Evolutionary conservation across 2,329 filamentous ascomycete genomes (phyloP), one percentile per base, ranked within the genome.

Genomic region (Aspergillus fumigatus): DNA sequence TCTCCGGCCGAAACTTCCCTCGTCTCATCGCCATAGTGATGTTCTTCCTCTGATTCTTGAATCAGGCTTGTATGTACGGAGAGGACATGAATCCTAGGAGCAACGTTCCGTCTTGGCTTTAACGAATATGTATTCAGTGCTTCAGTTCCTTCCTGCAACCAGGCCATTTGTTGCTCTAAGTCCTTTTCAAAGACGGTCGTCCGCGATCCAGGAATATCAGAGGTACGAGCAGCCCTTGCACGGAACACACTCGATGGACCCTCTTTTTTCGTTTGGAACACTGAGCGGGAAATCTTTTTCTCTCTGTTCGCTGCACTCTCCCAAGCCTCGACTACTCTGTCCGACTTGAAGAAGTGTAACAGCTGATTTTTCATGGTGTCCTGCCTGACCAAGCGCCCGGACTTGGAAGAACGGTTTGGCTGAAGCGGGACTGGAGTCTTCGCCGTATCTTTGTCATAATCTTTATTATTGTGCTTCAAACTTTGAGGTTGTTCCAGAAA

Each of bases 331-430:
- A 67, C 53, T 17, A 71, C 70, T n/a, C 64, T 66, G 52, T 72
- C 70, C 2, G 69, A 69, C 43, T 67, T 71, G n/a, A 73, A 61
- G 54, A 67, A 70, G 14, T 71, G 68, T 35, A 65, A 61, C 17
- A 73, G 61, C 56, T 73, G 70, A 10, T 65, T 60, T 54, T 68
- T 70, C 65, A 72, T 66, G 4, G 60, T 67, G 8, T 73, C 67
- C 2, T 52, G 58, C 48, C 55, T 61, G 9, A 47, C 25, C n/a
- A 56, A 57, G 35, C 51, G 29, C 56, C 59, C 26, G 19, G 56
- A 23, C 27, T 57, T 43, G 41, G 40, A n/a, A 53, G 53, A 35
- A 29, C 50, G 19, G 51, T 56, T 52, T 56, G 50, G 57, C 27
- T 50, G 61, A 4, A 55, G 50, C 11, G 35, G 54, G 1, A 53